Base-by-base conservation (phyloP, 805 yeast genomes). In the Ascoidea asiatica region DNA sequence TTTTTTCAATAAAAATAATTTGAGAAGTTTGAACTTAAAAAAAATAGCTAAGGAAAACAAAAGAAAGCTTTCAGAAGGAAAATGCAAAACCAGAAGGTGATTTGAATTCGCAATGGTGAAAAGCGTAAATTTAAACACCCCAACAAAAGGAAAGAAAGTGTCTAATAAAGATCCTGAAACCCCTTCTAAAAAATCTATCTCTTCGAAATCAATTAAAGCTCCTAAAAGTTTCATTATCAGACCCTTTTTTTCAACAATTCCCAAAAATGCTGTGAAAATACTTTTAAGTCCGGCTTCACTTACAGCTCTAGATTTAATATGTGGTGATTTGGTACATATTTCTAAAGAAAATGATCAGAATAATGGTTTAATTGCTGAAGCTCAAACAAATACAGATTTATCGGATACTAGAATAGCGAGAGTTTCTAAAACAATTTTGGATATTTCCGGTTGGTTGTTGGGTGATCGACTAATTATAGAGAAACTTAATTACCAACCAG, bases 401-500 rank as follows among this genome's bases (percentile, higher is more conserved):
- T 8, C n/a, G 38, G 60, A 64, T 1, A 44, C 47, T 18, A 62
- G 66, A 44, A 68, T 76, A 13, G 58, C 77, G 7, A 63, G 73
- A 46, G 65, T 81, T 13, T 75, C 79, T 33, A 54, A 72, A 35
- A 51, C 72, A 1, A 46, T 73, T 37, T 58, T 79, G 49, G 52
- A 61, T 5, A 60, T 69, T 2, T 63, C 67, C 11, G 70, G 66
- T 38, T 50, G 71, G 1, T 47, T 70, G 4, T 58, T 72, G 5
- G 82, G 82, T 39, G 80, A 75, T 45, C 56, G 79, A 40, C 49
- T 75, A 19, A 63, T 63, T 22, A 50, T 90, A 0, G 54, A 56
- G 11, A 79, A 71, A 51, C 63, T 65, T 19, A 43, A 60, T 4
- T 52, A 58, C 2, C 82, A 75, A 46, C 86, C 88, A 3, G 60